Evolutionary conservation across 306 rosid genomes (phyloP), one percentile per base, ranked within the genome.

Genomic region (Dalbergia cultrata): DNA sequence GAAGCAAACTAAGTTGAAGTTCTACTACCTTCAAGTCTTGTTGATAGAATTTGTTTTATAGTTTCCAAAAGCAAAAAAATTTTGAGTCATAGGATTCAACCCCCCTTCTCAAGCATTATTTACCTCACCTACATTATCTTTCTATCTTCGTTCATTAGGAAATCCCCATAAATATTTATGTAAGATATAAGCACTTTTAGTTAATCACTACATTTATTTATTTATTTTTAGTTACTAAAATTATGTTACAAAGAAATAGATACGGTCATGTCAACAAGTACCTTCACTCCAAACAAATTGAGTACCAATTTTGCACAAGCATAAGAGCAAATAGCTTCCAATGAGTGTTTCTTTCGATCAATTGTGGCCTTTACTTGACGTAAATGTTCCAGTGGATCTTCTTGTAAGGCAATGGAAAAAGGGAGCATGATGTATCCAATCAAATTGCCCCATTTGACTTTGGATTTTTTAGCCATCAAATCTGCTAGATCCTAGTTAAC

Each of bases 381-480:
- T 67, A 93, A 65, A 76, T 90, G 84, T 45, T 85, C 81, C 80
- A 90, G 76, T 37, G 91, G 97, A 57, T 89, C 78, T 1, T 88
- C 85, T 44, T 80, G 82, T 39, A 87, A 61, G 37, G 79, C 84
- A 54, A 88, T 82, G 54, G 50, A 26, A 64, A 90, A 79, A 5
- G 94, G 92, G 12, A 87, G 78, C 13, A 89, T 54, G 13, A 85
- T 9, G 50, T 82, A 85, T 19, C 94, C 97, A 19, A 90, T 35
- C 60, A 35, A 14, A 72, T 93, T 93, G 22, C 92, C 97, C 94
- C 94, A 93, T 78, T 61, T 85, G 13, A 69, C 73, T 83, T 86
- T 89, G 19, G 94, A 87, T 22, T 85, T 86, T 82, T 89, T 84
- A 4, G 82, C 87, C 91, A 91, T 86, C 94, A 87, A 84, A 80